phyloP scores from a whole-genome alignment of 192 early-diverging fungal genomes.

The Linnemannia elongata region DNA sequence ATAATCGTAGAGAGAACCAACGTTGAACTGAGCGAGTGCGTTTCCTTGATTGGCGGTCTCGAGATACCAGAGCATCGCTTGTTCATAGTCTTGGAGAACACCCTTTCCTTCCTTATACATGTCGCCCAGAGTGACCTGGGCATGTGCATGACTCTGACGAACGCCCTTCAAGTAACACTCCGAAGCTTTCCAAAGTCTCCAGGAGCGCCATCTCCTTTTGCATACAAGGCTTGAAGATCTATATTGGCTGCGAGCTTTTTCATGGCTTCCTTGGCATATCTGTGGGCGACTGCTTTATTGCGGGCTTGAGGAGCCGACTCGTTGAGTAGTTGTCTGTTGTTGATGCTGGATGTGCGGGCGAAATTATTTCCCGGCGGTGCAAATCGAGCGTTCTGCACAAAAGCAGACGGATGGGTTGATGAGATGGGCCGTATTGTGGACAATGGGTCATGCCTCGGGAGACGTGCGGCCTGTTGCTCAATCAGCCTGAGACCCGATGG shows the following conservation, averaged over 20 bases:
- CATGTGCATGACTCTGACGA: no score
- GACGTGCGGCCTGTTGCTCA: background rate
- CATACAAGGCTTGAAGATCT: background rate
- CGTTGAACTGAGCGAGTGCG: no score
- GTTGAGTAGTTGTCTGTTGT: background rate
- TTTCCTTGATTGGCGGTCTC: no score
- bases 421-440: no score
- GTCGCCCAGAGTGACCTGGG: no score
- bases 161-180: no score
- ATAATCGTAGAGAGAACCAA: no score
- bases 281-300: background rate
- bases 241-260: background rate
- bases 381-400: background rate
- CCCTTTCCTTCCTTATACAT: no score
- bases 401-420: background rate
- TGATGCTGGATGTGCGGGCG: background rate
- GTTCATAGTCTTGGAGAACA: no score
- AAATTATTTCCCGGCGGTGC: background rate
- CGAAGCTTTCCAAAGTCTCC: no score
- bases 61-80: no score
- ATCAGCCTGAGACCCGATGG: background rate
- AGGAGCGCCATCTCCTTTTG: background rate
- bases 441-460: background rate
- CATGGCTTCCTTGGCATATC: background rate
- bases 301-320: background rate